Conservation (phyloP, 2,329 filamentous ascomycete genomes). For the Elsinoe necatrix region DNA sequence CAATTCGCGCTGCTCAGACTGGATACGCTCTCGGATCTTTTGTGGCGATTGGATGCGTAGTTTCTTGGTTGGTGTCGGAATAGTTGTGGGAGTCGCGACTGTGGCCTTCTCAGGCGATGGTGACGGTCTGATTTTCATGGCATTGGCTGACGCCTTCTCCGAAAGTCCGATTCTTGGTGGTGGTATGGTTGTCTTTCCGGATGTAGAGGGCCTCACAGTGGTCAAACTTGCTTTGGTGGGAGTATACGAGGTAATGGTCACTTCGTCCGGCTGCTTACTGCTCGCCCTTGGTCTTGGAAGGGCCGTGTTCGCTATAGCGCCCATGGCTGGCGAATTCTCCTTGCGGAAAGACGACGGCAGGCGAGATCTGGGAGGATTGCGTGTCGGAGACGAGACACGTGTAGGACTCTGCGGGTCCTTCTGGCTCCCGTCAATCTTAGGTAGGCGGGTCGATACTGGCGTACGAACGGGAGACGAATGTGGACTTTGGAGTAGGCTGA, state of each 20-base stretch:
- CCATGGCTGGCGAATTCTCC: slow-evolving; percentile 35
- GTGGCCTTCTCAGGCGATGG: slow-evolving; percentile 36
- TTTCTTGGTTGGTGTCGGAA: slow-evolving; percentile 45
- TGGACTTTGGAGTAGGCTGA: slow-evolving; percentile 32
- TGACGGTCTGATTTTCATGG: slow-evolving; percentile 53
- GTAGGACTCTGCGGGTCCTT: not conserved
- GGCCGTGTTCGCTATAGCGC: slow-evolving; percentile 19
- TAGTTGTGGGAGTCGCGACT: slow-evolving; percentile 19
- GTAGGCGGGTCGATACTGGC: slow-evolving; percentile 19
- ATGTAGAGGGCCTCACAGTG: slow-evolving; percentile 26
- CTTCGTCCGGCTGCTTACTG: slow-evolving; percentile 26
- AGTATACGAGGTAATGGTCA: slow-evolving; percentile 30
- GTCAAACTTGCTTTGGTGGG: slow-evolving; percentile 30
- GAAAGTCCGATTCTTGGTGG: slow-evolving; percentile 41
- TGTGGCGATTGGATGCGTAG: slow-evolving; percentile 57
- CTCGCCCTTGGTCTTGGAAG: slow-evolving; percentile 25
- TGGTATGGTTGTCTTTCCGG: slow-evolving; percentile 33
- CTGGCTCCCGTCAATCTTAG: slow-evolving; percentile 29
- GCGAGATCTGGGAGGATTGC: slow-evolving; percentile 27
- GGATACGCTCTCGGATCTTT: slow-evolving; percentile 70
- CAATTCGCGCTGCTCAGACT: slow-evolving; percentile 69
- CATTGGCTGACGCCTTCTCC: slow-evolving; percentile 43
- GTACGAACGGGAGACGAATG: not conserved
- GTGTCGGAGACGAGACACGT: slow-evolving; percentile 35
- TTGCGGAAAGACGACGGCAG: slow-evolving; percentile 34